A percentile compares a stretch with the other conserved stretches of the same genome.
These are phyloP conservation scores for Selenicereus undatus DNA, from an alignment of 148 eudicot genomes.

Conservation along the genomic window DNA sequence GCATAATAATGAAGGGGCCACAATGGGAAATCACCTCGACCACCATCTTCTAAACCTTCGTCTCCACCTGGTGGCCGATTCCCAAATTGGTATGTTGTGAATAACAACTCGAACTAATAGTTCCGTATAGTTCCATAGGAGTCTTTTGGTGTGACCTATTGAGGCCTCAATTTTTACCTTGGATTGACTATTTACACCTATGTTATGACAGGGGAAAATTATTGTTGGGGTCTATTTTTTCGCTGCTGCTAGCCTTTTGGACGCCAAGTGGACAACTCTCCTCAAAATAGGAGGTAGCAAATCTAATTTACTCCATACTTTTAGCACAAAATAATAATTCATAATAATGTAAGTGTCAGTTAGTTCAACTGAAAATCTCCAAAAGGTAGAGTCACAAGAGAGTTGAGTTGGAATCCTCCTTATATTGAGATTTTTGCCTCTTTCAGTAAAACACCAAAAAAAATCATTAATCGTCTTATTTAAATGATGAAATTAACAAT, in stretches of 20 bases:
- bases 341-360: no score
- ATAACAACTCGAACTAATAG: neutral
- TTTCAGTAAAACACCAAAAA: no score
- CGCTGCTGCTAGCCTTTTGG: slow-evolving; percentile 54
- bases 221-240: slow-evolving; percentile 41
- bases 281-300: slow-evolving; percentile 51
- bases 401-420: no score
- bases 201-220: slow-evolving; percentile 45
- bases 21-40: neutral
- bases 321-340: no score
- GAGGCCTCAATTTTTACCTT: neutral
- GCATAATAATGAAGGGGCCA: slow-evolving; percentile 7
- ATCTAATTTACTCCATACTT: neutral
- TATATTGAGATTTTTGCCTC: no score
- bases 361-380: no score
- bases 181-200: neutral
- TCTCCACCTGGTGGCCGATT: slow-evolving; percentile 10
- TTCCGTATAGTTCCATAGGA: neutral
- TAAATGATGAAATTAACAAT: no score
- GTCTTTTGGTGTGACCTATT: no score
- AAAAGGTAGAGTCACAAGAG: no score
- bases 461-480: no score
- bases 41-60: slow-evolving; percentile 7
- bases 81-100: slow-evolving; percentile 17
- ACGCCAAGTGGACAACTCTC: slow-evolving; percentile 49